Conservation (phyloP, 208 protist species). For the Crithidia sp. region DNA sequence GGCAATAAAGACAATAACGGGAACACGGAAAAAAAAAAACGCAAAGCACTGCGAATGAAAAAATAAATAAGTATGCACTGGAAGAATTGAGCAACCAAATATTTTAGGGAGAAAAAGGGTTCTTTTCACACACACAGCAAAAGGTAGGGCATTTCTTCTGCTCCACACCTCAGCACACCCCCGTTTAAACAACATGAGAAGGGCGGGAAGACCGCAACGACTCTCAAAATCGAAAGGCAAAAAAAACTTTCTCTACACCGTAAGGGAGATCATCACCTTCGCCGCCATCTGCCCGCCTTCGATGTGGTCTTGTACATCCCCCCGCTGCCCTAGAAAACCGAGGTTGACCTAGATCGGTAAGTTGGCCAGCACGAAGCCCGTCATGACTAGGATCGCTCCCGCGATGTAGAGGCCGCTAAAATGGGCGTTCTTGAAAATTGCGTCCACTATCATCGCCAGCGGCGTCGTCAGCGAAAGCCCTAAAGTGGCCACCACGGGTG, state of each 20-base stretch:
- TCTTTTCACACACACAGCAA: too few relatives aligned
- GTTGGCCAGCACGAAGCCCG: slow-evolving; percentile 84
- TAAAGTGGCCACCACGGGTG: slow-evolving; percentile 89
- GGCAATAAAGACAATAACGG: too few relatives aligned
- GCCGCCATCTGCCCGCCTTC: background rate
- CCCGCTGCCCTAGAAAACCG: background rate
- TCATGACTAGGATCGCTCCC: slow-evolving; percentile 74
- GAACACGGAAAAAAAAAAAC: too few relatives aligned
- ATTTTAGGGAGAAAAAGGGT: too few relatives aligned
- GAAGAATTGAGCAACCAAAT: too few relatives aligned
- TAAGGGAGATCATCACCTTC: too few relatives aligned
- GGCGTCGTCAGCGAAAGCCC: slow-evolving; percentile 91
- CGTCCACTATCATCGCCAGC: slow-evolving; percentile 87
- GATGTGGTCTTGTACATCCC: background rate
- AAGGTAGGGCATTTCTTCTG: too few relatives aligned
- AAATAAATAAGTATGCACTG: too few relatives aligned
- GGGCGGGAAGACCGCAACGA: too few relatives aligned
- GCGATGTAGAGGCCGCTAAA: slow-evolving; percentile 72
- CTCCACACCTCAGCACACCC: too few relatives aligned
- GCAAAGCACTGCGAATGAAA: too few relatives aligned
- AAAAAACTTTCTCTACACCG: background rate
- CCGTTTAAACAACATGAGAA: too few relatives aligned
- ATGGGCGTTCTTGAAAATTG: slow-evolving; percentile 41
- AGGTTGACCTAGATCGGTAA: slow-evolving; percentile 43
- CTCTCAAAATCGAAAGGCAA: slow-evolving; percentile 4